Base-by-base conservation (phyloP, 2,329 filamentous ascomycete species). In the Metarhizium album region DNA sequence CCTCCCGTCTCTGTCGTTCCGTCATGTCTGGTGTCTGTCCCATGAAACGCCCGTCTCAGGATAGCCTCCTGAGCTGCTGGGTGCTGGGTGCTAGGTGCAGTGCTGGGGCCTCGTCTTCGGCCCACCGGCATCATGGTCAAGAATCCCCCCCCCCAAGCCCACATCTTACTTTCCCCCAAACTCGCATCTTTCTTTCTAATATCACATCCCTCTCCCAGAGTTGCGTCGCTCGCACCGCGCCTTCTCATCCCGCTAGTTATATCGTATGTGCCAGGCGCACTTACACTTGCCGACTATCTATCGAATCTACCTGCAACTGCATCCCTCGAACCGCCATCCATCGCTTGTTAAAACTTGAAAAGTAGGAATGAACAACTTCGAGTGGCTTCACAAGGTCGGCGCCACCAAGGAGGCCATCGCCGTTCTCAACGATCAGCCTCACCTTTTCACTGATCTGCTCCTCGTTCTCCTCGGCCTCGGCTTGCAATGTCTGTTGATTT, bases 381-480 rank as follows among this genome's bases (percentile, higher is more conserved):
- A 74, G 63, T 82, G 74, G 70, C 74, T 82, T 57, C 60, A 60
- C 59, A 72, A 67, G 53, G 74, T 82, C 58, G 79, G 79, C 64
- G 79, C 78, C 46, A 81, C 79, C 18, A 68, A 71, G 35, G 67
- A 79, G 62, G 78, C 78, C 57, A 75, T 82, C 58, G 76, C 76
- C 55, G 73, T 74, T 49, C 70, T 82, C 62, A 81, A 82, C 67
- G 77, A 82, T 59, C 79, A 82, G 64, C 78, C 79, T 22, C 67
- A 74, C 54, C 69, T 82, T 49, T 80, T 82, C 67, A 76, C 71
- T 56, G 74, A 76, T 55, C 74, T 82, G 53, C 55, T 82, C 55
- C 63, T 79, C 61, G 76, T 78, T 53, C 68, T 82, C 51, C 60
- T 78, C 59, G 67, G 66, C 53, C 58, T 80, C 47, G 69, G 69